phyloP scores from a whole-genome alignment of 306 rosid species.

The Gillenia trifoliata region DNA sequence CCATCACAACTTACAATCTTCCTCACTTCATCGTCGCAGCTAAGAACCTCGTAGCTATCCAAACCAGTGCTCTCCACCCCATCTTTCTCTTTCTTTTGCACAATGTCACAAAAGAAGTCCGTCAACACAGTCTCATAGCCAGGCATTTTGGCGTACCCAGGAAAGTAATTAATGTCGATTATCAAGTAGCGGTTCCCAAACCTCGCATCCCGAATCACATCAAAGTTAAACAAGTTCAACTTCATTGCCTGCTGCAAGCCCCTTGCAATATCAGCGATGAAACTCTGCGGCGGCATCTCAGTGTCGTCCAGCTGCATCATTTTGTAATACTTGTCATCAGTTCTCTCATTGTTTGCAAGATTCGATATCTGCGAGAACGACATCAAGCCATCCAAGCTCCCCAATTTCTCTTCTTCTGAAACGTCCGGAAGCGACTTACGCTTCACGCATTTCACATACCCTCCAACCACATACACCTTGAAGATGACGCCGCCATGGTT shows the following conservation, averaged over 20 bases:
- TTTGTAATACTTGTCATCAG: constrained; percentile 65
- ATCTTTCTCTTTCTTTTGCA: constrained; percentile 31
- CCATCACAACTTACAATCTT: constrained; percentile 35
- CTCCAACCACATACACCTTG: constrained; percentile 83
- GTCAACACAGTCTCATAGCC: constrained; percentile 74
- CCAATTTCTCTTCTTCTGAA: constrained; percentile 60
- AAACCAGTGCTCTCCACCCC: constrained; percentile 23
- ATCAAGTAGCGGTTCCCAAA: constrained; percentile 73
- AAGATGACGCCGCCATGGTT: constrained; percentile 94
- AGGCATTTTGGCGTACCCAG: constrained; percentile 98
- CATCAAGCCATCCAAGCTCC: constrained; percentile 45
- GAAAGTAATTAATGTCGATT: constrained; percentile 88
- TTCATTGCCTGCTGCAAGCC: constrained; percentile 58
- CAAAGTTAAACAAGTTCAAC: constrained; percentile 78
- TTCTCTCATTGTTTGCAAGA: constrained; percentile 44
- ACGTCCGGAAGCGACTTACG: constrained; percentile 86
- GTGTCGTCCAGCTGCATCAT: constrained; percentile 71
- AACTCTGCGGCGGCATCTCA: constrained; percentile 74
- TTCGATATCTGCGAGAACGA: constrained; percentile 88
- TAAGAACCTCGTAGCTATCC: constrained; percentile 22
- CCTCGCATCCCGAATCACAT: constrained; percentile 74
- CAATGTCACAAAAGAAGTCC: constrained; percentile 67
- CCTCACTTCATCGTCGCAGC: constrained; percentile 32
- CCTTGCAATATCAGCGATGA: constrained; percentile 55
- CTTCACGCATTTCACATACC: constrained; percentile 70